Conservation (phyloP, 352 stramenopile species). For the Globisporangium radiosum region DNA sequence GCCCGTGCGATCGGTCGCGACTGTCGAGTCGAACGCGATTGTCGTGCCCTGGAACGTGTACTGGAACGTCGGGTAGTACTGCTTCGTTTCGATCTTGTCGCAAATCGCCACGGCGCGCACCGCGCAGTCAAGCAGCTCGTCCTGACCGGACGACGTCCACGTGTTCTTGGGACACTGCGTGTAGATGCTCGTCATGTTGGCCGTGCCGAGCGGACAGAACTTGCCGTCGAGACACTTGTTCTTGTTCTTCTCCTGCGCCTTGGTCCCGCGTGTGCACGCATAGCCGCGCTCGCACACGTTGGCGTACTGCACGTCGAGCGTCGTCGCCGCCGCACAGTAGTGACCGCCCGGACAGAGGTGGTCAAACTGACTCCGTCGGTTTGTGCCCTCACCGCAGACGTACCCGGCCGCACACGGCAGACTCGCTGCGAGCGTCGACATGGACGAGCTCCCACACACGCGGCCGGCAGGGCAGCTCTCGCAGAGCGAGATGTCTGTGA, state of each 20-base stretch:
- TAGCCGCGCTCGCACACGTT: constrained; percentile 82
- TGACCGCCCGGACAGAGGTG: constrained; percentile 91
- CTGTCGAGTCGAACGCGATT: constrained; percentile 64
- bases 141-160: constrained; percentile 71
- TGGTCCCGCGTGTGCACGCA: constrained; percentile 88
- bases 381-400: constrained; percentile 92
- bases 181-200: constrained; percentile 73
- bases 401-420: constrained; percentile 90
- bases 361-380: constrained; percentile 86
- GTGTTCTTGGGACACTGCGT: constrained; percentile 90
- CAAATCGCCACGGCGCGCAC: constrained; percentile 90
- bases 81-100: constrained; percentile 84
- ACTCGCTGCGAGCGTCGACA: constrained; percentile 81
- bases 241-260: constrained; percentile 80
- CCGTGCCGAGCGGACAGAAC: constrained; percentile 90
- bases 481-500: constrained; percentile 94
- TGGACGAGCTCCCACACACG: constrained; percentile 88
- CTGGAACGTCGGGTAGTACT: constrained; percentile 75
- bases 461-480: constrained; percentile 92
- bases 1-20: constrained; percentile 57
- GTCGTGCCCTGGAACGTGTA: constrained; percentile 56
- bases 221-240: constrained; percentile 92
- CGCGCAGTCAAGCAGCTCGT: constrained; percentile 83
- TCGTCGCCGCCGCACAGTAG: constrained; percentile 85
- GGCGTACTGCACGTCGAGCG: constrained; percentile 79